phyloP scores from a whole-genome alignment of 2,329 filamentous ascomycete genomes.

The Pyrenochaeta sp. region DNA sequence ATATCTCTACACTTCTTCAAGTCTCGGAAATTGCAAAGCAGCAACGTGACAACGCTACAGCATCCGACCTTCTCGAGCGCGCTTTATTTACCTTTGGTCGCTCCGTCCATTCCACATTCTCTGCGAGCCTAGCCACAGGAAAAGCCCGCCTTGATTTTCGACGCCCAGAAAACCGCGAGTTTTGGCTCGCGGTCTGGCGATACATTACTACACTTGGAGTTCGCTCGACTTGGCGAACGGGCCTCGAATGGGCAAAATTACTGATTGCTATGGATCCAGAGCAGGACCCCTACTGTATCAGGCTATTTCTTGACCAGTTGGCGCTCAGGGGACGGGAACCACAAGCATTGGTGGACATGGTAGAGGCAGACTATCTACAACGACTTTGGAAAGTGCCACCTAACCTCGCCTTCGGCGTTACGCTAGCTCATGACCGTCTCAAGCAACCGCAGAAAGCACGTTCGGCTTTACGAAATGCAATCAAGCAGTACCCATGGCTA shows the following conservation, averaged over 20 bases:
- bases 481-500: conserved; percentile 83
- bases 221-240: conserved; percentile 93
- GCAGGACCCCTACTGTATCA: conserved; percentile 82
- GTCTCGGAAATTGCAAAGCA: conserved; percentile 92
- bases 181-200: conserved; percentile 89
- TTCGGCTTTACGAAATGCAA: conserved; percentile 70
- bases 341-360: conserved; percentile 78
- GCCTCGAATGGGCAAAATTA: conserved; percentile 91
- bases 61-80: conserved; percentile 87
- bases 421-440: conserved; percentile 77
- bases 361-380: conserved; percentile 58
- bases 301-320: conserved; percentile 82
- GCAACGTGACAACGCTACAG: conserved; percentile 84
- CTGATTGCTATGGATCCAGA: conserved; percentile 76
- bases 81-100: conserved; percentile 94
- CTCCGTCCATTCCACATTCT: conserved; percentile 83
- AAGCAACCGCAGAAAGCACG: conserved; percentile 72
- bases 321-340: conserved; percentile 83
- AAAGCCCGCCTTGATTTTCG: conserved; percentile 82
- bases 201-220: conserved; percentile 86
- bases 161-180: conserved; percentile 86
- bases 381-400: conserved; percentile 64
- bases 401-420: conserved; percentile 78
- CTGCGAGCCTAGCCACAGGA: conserved; percentile 77
- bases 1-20: conserved; percentile 92